Evolutionary conservation across 768 basidiomycete species (phyloP).

Genomic region (Lactifluus rugatus): DNA sequence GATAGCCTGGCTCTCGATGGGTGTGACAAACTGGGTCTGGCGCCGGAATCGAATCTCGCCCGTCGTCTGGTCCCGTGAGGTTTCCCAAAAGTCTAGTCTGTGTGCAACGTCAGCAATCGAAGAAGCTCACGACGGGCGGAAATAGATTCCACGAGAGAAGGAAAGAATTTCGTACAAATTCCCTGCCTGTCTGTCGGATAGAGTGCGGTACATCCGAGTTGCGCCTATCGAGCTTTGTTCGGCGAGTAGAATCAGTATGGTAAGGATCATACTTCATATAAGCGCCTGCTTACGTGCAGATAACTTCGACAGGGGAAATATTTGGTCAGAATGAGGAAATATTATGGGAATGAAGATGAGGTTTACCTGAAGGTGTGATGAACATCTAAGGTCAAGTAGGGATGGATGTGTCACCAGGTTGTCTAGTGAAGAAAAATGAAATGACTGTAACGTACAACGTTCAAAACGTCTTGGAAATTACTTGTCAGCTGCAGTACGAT

Average conservation of each 20-base stretch:
- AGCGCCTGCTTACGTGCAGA: constrained; percentile 17
- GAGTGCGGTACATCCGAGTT: constrained; percentile 18
- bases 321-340: neutral
- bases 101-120: neutral
- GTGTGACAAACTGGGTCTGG: constrained; percentile 8
- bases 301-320: neutral
- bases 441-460: constrained; percentile 8
- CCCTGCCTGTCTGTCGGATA: constrained; percentile 12
- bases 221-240: constrained; percentile 15
- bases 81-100: constrained; percentile 20
- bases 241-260: neutral
- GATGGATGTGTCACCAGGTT: neutral
- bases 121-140: neutral
- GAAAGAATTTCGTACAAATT: constrained; percentile 5
- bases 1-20: neutral
- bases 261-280: neutral
- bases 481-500: neutral
- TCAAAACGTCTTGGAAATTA: constrained; percentile 4
- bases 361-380: constrained; percentile 7
- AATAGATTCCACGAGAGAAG: no score
- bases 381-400: constrained; percentile 7
- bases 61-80: constrained; percentile 10
- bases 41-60: constrained; percentile 19
- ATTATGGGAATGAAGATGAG: neutral
- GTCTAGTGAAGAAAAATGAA: neutral